These are phyloP conservation scores for carrot (Daucus carota) DNA, from an alignment of 129 eudicot species.

Conservation along the genomic window DH1_v3.0 NC_030383.2:169501-170000, in stretches of 20 bases:
- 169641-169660: background rate
- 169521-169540: conserved; percentile 95
- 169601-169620: conserved; percentile 99
- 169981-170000: background rate
- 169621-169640: conserved; percentile 98
- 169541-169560: conserved; percentile 97
- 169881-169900: conserved; percentile 99
- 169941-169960: conserved; percentile 96
- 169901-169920: conserved; percentile 84
- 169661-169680: conserved; percentile 1
- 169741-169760: background rate
- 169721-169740: background rate
- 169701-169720: background rate
- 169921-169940: conserved; percentile 85
- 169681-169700: background rate
- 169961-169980: conserved; percentile 31
- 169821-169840: conserved; percentile 88
- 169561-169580: conserved; percentile 94
- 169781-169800: background rate
- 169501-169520: conserved; percentile 38
- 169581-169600: conserved; percentile 99
- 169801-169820: background rate
- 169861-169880: conserved; percentile 98
- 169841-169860: conserved; percentile 97
- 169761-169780: background rate